phyloP scores from a whole-genome alignment of 768 basidiomycete species.

The Phaeotremella fagi region DNA sequence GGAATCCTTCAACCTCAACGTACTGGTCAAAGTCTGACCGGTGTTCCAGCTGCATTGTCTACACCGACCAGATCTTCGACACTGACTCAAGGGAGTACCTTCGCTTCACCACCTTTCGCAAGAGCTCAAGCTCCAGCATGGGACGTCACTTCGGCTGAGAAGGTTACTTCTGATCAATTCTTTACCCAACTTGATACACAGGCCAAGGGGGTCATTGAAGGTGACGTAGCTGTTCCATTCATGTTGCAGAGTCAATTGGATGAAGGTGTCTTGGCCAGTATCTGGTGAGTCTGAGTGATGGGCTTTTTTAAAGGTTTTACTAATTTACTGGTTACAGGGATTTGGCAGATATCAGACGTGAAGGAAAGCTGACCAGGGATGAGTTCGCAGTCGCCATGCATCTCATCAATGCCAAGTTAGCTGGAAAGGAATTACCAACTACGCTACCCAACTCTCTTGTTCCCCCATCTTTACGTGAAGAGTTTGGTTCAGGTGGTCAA shows the following conservation, averaged over 20 bases:
- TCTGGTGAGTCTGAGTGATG: conserved; percentile 68
- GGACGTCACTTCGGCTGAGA: conserved; percentile 80
- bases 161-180: conserved; percentile 67
- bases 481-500: conserved; percentile 37
- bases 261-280: conserved; percentile 74
- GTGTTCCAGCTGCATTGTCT: neutral
- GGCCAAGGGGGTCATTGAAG: conserved; percentile 76
- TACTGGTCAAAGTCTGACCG: conserved; percentile 54
- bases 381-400: conserved; percentile 95
- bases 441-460: conserved; percentile 68
- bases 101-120: conserved; percentile 20
- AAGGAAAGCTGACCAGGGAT: conserved; percentile 79
- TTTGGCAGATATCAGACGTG: conserved; percentile 79
- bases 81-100: conserved; percentile 5
- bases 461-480: conserved; percentile 70
- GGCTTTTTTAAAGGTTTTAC: no score
- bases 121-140: conserved; percentile 51
- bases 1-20: conserved; percentile 36
- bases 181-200: conserved; percentile 77
- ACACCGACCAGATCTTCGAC: conserved; percentile 33
- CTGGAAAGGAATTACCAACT: conserved; percentile 64
- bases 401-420: conserved; percentile 78
- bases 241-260: conserved; percentile 83
- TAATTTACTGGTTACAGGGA: no score
- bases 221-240: conserved; percentile 91